phyloP scores from a whole-genome alignment of 2,329 filamentous ascomycete species.

The Botrytis tulipae region DNA sequence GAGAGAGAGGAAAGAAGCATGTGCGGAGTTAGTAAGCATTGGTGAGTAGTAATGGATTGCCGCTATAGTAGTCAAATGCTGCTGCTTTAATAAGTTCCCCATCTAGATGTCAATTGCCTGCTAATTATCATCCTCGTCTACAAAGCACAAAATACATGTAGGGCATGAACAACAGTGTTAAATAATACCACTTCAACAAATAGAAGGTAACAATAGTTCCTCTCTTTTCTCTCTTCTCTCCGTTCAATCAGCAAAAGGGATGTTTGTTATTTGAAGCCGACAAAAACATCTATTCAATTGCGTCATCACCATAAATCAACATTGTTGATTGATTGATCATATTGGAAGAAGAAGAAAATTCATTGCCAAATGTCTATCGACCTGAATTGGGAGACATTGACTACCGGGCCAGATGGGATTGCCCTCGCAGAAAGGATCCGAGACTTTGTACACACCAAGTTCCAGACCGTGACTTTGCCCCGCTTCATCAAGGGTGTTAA shows the following conservation, averaged over 20 bases:
- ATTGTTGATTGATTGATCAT: neutral
- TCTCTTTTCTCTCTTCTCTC: neutral
- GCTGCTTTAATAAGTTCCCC: neutral
- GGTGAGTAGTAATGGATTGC: neutral
- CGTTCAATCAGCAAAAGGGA: neutral
- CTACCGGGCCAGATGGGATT: conserved; percentile 80
- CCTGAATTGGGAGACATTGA: conserved; percentile 93
- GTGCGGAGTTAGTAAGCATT: neutral
- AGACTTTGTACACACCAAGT: conserved; percentile 91
- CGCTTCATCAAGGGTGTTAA: conserved; percentile 96
- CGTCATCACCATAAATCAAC: neutral
- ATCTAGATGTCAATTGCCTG: neutral
- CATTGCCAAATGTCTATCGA: conserved; percentile 82
- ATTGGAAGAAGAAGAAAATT: neutral
- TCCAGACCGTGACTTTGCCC: conserved; percentile 86
- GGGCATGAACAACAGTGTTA: neutral
- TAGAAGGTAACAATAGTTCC: neutral
- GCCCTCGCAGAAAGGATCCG: conserved; percentile 84
- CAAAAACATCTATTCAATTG: neutral
- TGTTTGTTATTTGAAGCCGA: neutral
- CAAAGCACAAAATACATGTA: conserved; percentile 1
- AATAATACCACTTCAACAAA: neutral
- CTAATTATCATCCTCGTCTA: neutral
- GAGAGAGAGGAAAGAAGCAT: neutral
- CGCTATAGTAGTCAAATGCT: neutral